Percentiles rank a stretch among this genome's conserved stretches.
phyloP scores from a whole-genome alignment of 768 basidiomycete genomes.

The Trametes cinnabarina region DNA sequence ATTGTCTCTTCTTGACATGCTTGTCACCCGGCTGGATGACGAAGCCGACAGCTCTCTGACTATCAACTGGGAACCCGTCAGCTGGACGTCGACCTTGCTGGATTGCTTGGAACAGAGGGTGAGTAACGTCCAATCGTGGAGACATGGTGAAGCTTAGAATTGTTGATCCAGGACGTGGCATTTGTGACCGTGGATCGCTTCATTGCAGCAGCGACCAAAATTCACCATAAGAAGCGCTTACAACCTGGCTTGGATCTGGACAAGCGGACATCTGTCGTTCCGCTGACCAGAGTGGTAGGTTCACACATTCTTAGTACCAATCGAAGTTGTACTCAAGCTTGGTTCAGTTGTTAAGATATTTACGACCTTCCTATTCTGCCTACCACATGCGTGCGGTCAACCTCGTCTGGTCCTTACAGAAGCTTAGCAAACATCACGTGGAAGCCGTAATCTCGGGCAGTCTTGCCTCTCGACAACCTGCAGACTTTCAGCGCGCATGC shows the following conservation, averaged over 20 bases:
- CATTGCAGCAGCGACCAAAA: constrained; percentile 51
- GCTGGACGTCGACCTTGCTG: constrained; percentile 63
- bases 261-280: constrained; percentile 51
- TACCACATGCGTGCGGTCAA: constrained; percentile 83
- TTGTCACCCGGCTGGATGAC: constrained; percentile 44
- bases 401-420: constrained; percentile 79
- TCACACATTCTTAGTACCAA: constrained; percentile 2
- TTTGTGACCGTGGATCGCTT: constrained; percentile 70
- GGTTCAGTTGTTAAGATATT: constrained; percentile 65
- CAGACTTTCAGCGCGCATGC: constrained; percentile 54
- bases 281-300: constrained; percentile 53
- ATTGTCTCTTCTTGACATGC: constrained; percentile 49
- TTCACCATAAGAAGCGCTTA: constrained; percentile 51
- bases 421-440: constrained; percentile 54
- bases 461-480: constrained; percentile 55
- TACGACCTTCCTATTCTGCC: constrained; percentile 58
- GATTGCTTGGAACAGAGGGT: constrained; percentile 57
- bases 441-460: constrained; percentile 77
- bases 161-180: constrained; percentile 46
- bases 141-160: neutral
- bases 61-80: constrained; percentile 57
- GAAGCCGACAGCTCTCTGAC: constrained; percentile 31
- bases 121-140: constrained; percentile 14
- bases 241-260: constrained; percentile 55
- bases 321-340: neutral